A percentile compares a stretch with the other conserved stretches of the same genome.
Evolutionary conservation across 805 yeast species (phyloP).

Genomic region (Candida caryicola): DNA sequence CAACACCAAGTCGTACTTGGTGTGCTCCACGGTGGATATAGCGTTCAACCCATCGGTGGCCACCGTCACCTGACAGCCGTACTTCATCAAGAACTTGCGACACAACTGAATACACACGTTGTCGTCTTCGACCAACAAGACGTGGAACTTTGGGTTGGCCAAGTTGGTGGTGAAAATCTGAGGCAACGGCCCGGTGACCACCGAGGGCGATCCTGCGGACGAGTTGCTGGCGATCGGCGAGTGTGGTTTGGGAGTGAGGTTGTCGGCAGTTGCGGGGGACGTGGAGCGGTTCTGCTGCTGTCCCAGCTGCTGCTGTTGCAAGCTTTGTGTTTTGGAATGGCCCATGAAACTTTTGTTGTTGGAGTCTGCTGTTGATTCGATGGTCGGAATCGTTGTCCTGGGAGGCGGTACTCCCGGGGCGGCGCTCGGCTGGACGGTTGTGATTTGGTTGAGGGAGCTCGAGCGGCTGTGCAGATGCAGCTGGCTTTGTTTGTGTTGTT

Average conservation of each 20-base stretch:
- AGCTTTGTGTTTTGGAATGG: not conserved
- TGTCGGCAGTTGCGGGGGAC: slow-evolving; percentile 9
- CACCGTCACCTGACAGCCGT: slow-evolving; percentile 90
- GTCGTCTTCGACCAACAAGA: slow-evolving; percentile 76
- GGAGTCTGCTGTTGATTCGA: slow-evolving; percentile 2
- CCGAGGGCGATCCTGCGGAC: slow-evolving; percentile 12
- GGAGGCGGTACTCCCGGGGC: slow-evolving; percentile 5
- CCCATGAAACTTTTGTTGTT: slow-evolving; percentile 5
- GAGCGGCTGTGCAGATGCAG: slow-evolving; percentile 6
- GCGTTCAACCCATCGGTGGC: slow-evolving; percentile 93
- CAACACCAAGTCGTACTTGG: slow-evolving; percentile 66
- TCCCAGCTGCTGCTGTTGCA: slow-evolving; percentile 1
- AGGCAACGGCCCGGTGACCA: slow-evolving; percentile 5
- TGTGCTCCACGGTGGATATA: slow-evolving; percentile 68
- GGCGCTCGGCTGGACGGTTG: not conserved
- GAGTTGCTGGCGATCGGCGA: slow-evolving; percentile 14
- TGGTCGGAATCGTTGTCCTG: slow-evolving; percentile 3
- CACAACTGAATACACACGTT: slow-evolving; percentile 80
- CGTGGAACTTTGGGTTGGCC: slow-evolving; percentile 57
- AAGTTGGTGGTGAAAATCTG: slow-evolving; percentile 13
- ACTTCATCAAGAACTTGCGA: slow-evolving; percentile 74
- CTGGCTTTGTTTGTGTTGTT: slow-evolving; percentile 5
- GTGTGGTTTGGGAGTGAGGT: slow-evolving; percentile 12
- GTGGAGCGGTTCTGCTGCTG: slow-evolving; percentile 1
- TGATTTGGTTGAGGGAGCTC: slow-evolving; percentile 7